Percentiles rank a stretch among this genome's conserved stretches.
Conservation (phyloP, 208 protist species). For the Borovskyia barvae region DNA sequence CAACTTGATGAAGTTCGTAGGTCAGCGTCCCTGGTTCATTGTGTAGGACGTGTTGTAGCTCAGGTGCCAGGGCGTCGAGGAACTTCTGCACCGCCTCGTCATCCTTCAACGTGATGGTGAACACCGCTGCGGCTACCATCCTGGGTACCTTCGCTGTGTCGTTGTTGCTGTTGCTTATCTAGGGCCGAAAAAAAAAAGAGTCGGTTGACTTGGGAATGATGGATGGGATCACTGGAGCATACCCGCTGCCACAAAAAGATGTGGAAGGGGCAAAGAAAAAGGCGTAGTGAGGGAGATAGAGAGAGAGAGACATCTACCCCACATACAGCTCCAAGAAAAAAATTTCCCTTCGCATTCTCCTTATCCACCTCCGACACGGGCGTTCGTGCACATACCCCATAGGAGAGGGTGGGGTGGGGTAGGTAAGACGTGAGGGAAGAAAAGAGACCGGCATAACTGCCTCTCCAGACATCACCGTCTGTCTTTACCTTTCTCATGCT, state of each 20-base stretch:
- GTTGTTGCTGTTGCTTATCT: not conserved
- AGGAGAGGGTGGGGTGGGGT: constrained; percentile 1
- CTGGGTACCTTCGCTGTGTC: constrained; percentile 10
- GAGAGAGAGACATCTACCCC: constrained; percentile 1
- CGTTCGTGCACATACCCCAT: too few species aligned
- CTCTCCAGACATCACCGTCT: too few species aligned
- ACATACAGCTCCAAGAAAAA: too few species aligned
- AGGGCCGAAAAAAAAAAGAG: constrained; percentile 5
- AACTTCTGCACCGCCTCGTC: constrained; percentile 38
- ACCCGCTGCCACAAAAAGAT: not conserved
- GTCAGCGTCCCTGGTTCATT: constrained; percentile 66
- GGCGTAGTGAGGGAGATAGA: constrained; percentile 2
- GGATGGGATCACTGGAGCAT: not conserved
- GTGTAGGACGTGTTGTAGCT: constrained; percentile 35
- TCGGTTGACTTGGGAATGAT: not conserved
- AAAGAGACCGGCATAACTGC: too few species aligned
- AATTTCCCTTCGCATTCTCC: too few species aligned
- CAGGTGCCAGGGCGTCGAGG: constrained; percentile 34
- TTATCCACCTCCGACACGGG: too few species aligned
- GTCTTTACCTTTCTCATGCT: too few species aligned
- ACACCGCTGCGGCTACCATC: constrained; percentile 59
- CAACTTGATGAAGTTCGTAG: constrained; percentile 62
- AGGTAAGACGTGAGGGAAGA: not conserved
- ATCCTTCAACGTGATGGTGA: constrained; percentile 42
- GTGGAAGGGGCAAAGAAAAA: not conserved